Base-by-base conservation (phyloP, 345 rosid species). In the Eucalyptus victrix region DNA sequence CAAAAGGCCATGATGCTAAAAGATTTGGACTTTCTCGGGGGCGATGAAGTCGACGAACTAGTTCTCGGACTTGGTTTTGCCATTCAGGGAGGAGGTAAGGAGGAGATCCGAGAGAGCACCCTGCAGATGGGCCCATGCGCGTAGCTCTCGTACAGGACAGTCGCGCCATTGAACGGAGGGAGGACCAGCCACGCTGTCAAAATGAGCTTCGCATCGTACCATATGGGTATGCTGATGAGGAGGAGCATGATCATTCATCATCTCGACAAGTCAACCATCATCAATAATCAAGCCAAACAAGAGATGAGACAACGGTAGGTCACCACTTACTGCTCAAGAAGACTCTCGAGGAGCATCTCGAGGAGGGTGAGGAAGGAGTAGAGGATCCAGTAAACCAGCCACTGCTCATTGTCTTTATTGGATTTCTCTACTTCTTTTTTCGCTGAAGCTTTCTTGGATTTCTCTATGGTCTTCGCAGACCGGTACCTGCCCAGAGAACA, bases 311-410 rank as follows among this genome's bases (percentile, higher is more conserved):
- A 30, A 56, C 30, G 30, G 40, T n/a, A 67, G 80, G 80, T 72
- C 26, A 4, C 14, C 81, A 72, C 81, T 72, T 72, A 93, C 94
- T 93, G 92, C 80, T 93, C 91, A 28, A 93, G 88, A 32, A 92
- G 30, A 44, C 92, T 58, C 44, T 90, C 91, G 37, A 93, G 92
- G 19, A 92, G 54, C 91, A 93, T 90, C 92, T 93, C 95, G 11
- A 91, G 32, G 26, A 93, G 93, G 88, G 94, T 88, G 45, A 93
- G 83, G 90, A 93, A 91, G 50, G 95, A 93, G 44, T 93, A 93
- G 17, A 93, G 49, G 86, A 93, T 92, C 95, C 95, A 93, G 62
- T 93, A 93, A 50, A 94, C 95, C 53, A 93, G 94, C 95, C 95
- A 92, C 90, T 92, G 94, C 87, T 93, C 87, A 56, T 92, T 94